A percentile compares a stretch with the other conserved stretches of the same genome.
These are phyloP conservation scores for Tetracentron sinense DNA, from an alignment of 164 flowering plant species.

Conservation along the genomic window DNA sequence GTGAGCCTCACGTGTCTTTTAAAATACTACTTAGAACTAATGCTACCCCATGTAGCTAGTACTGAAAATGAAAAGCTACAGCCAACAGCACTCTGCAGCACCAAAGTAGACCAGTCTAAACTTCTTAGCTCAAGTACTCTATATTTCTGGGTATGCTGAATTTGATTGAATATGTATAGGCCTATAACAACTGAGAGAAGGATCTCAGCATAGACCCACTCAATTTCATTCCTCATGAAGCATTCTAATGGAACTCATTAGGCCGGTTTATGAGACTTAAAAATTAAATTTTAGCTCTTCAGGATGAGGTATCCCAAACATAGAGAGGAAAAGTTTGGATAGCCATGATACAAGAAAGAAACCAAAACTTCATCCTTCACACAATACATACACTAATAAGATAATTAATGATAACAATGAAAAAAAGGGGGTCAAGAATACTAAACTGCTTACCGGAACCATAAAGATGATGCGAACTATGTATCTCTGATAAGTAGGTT, in stretches of 20 bases:
- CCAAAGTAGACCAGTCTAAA: background rate
- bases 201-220: no score
- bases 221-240: no score
- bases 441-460: constrained; percentile 83
- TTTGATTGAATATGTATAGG: background rate
- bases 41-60: background rate
- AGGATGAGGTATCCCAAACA: no score
- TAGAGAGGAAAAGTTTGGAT: background rate
- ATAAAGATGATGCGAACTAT: constrained; percentile 94
- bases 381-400: background rate
- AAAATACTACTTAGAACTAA: background rate
- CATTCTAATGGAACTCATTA: no score
- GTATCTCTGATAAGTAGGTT: constrained; percentile 91
- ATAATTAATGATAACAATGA: background rate
- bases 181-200: background rate
- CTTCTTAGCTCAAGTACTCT: background rate
- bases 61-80: background rate
- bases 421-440: background rate
- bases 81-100: background rate
- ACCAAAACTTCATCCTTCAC: background rate
- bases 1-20: no score
- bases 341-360: background rate
- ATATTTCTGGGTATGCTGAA: background rate
- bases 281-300: no score
- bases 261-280: no score